Conservation (phyloP, 2,329 filamentous ascomycete species). For the Penicillium sp. region DNA sequence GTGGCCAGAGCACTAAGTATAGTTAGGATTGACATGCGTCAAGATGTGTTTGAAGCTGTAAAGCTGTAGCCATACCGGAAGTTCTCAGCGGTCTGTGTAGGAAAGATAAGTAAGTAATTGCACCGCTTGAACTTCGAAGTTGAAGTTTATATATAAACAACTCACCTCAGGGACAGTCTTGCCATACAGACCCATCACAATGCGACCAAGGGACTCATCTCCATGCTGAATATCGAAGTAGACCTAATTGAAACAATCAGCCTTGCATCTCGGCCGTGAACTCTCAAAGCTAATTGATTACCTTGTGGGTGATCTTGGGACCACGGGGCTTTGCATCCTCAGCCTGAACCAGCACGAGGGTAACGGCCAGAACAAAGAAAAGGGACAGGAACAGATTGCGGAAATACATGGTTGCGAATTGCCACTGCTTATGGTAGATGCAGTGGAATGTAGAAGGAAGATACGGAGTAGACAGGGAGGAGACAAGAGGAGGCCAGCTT, state of each 20-base stretch:
- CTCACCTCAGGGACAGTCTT: slow-evolving; percentile 67
- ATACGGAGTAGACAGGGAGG: slow-evolving; percentile 11
- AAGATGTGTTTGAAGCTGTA: not conserved
- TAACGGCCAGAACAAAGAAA: slow-evolving; percentile 72
- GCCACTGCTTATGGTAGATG: slow-evolving; percentile 25
- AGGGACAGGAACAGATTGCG: slow-evolving; percentile 59
- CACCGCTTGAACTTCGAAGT: slow-evolving; percentile 14
- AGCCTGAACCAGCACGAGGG: slow-evolving; percentile 72
- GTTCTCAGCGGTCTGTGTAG: slow-evolving; percentile 63
- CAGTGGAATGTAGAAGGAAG: slow-evolving; percentile 24
- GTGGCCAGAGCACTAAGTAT: slow-evolving; percentile 59
- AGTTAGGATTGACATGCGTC: slow-evolving; percentile 14
- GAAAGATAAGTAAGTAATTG: slow-evolving; percentile 20
- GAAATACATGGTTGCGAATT: slow-evolving; percentile 39
- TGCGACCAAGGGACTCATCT: slow-evolving; percentile 62
- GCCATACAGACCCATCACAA: slow-evolving; percentile 68
- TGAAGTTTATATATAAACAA: slow-evolving; percentile 2
- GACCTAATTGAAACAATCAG: slow-evolving; percentile 49
- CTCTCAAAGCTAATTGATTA: slow-evolving; percentile 35
- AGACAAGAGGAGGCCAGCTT: slow-evolving; percentile 40
- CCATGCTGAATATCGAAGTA: slow-evolving; percentile 69
- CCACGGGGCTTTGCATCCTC: slow-evolving; percentile 69
- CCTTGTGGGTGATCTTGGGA: slow-evolving; percentile 94
- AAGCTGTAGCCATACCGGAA: slow-evolving; percentile 54
- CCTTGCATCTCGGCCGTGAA: not conserved